These are phyloP conservation scores for Ceratocystis papillata DNA, from an alignment of 2,329 filamentous ascomycete genomes.

Conservation along the genomic window DNA sequence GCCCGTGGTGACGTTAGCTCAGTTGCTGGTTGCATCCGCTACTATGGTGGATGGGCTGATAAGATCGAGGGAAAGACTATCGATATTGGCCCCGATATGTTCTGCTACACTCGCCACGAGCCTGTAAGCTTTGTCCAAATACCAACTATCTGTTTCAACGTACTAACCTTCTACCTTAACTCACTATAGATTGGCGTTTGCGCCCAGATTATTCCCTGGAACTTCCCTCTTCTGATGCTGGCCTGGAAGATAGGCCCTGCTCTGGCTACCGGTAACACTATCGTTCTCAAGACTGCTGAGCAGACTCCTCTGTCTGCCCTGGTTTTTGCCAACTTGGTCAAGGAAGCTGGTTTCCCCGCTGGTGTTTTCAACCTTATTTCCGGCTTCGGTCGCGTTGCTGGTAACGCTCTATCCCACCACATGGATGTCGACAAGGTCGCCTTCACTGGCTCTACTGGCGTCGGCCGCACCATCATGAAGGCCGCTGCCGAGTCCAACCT, in stretches of 20 bases:
- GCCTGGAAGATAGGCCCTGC: slow-evolving; percentile 41
- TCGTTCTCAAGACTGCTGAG: slow-evolving; percentile 45
- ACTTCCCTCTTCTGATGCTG: slow-evolving; percentile 39
- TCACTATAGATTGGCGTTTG: slow-evolving; percentile 35
- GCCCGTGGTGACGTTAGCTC: slow-evolving; percentile 34
- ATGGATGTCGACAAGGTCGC: slow-evolving; percentile 60
- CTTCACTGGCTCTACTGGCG: slow-evolving; percentile 64
- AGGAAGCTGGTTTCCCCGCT: slow-evolving; percentile 62
- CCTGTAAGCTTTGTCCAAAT: slow-evolving; percentile 29
- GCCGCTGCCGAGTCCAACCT: slow-evolving; percentile 52
- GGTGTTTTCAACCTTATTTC: slow-evolving; percentile 66
- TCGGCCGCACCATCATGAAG: slow-evolving; percentile 63
- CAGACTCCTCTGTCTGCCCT: slow-evolving; percentile 40
- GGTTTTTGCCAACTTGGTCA: slow-evolving; percentile 43
- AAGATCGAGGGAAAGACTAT: slow-evolving; percentile 36
- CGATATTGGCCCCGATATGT: slow-evolving; percentile 36
- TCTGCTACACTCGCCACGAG: slow-evolving; percentile 39
- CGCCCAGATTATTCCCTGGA: slow-evolving; percentile 50
- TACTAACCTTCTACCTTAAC: slow-evolving; percentile 26
- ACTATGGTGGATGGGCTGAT: slow-evolving; percentile 35
- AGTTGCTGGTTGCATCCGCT: slow-evolving; percentile 34
- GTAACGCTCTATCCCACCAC: slow-evolving; percentile 56
- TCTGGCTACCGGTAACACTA: slow-evolving; percentile 39
- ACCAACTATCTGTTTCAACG: background rate
- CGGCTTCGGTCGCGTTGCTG: slow-evolving; percentile 56